Evolutionary conservation across 78 protist species (phyloP), one percentile per base, ranked within the genome.

Genomic region (Dictyostelium purpureum): DNA sequence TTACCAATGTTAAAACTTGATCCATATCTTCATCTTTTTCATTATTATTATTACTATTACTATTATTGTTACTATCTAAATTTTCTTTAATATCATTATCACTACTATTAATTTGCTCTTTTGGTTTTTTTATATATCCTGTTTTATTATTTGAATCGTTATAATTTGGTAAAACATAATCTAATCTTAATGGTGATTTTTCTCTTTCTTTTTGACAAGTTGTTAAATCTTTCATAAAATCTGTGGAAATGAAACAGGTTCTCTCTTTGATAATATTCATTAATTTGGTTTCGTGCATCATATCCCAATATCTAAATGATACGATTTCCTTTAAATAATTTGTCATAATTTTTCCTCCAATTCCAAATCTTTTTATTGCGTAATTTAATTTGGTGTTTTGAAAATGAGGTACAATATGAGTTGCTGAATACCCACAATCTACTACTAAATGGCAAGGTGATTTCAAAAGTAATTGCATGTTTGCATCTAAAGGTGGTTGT

Each of bases 201-300:
- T 69, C 63, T 3, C 54, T 42, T 11, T 42, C 18, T 31, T 10
- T 6, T 28, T 24, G 38, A 61, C 21, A 24, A 61, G 26, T 19
- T n/a, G 19, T 40, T 21, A 95, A 9, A 24, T 95, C 97, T 9
- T 1, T 6, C 0, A 33, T n/a, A 26, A 95, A 76, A 63, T 94
- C 97, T 67, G 9, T 19, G 31, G 97, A 88, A 11, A 96, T 51
- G 35, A 66, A 95, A 67, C 97, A 96, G 35, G 59, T 9, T 35
- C 70, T 33, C 49, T 96, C 97, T 80, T 96, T 96, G 21, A 96
- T 93, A 9, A 66, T 65, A 43, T 96, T 96, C 37, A 96, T 31
- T 21, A 96, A 31, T 75, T 79, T 78, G 9, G 96, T 95, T 70
- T 96, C 97, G 26, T 96, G 96, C 97, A 96, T 96, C 96, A 96